A percentile compares a stretch with the other conserved stretches of the same genome.
phyloP scores from a whole-genome alignment of 1,284 basidiomycete species.

The Abortiporus biennis region DNA sequence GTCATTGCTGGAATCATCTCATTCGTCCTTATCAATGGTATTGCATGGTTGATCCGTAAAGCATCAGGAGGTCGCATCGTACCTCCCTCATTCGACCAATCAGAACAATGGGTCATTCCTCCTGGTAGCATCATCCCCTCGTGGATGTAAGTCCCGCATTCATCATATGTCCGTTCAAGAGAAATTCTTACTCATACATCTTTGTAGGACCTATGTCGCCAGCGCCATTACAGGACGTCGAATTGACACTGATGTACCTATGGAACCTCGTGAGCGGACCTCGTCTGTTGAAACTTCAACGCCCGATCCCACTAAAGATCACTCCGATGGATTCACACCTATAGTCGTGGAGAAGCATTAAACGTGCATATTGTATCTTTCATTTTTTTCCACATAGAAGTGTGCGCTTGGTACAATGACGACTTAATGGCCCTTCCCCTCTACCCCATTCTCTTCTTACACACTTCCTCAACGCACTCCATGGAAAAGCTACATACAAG shows the following conservation, averaged over 20 bases:
- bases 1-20: slow-evolving; percentile 76
- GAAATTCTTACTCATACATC: no score
- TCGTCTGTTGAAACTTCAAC: background rate
- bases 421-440: no score
- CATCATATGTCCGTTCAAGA: no score
- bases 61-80: slow-evolving; percentile 53
- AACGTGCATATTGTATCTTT: no score
- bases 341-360: no score
- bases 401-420: no score
- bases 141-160: slow-evolving; percentile 49
- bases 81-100: slow-evolving; percentile 59
- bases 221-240: no score
- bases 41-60: slow-evolving; percentile 55
- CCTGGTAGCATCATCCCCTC: slow-evolving; percentile 60
- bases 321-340: no score
- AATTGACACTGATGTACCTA: background rate
- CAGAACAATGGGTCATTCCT: slow-evolving; percentile 66
- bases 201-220: background rate
- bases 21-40: slow-evolving; percentile 72
- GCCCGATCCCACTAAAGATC: background rate
- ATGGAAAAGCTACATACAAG: no score
- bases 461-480: no score
- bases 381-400: no score
- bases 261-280: background rate
- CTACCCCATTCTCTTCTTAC: no score